Base-by-base conservation (phyloP, 192 early-diverging fungal species). In the Obelidium mucronatum region DNA sequence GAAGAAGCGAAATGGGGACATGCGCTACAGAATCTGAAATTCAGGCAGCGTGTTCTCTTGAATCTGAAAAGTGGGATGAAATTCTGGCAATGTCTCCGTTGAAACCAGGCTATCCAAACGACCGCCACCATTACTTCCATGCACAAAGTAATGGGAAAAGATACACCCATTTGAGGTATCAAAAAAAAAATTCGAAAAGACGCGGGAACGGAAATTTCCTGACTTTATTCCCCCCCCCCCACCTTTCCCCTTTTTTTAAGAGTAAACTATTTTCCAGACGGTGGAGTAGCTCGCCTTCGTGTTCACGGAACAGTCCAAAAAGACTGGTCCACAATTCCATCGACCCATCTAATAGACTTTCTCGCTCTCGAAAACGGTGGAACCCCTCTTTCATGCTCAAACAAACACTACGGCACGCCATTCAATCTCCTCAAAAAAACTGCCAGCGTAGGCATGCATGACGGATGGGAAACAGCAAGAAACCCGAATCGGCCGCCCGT, bases 381-480 rank as follows among this genome's bases (percentile, higher is more conserved):
- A 24, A 66, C 19, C 44, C n/a, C 28, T 31, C 28, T 36, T 75
- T 58, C 73, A 13, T 24, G 6, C 11, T 51, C 40, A 22, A 92
- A 98, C 83, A 89, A 93, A 54, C 94, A 96, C 80, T 96, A 92
- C 78, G 93, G 93, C 56, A 87, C 87, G 72, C 90, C 89, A 13
- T 90, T 90, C 71, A 93, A 94, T 77, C 75, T 98, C 56, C 76
- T 98, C 53, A 85, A 93, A 42, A 91, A 92, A 28, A 91, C 92
- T 4, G 91, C 94, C 73, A 93, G 93, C 31, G 85, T 82, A 53
- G 91, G 91, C 53, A 95, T 95, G 94, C 89, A 89, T 48, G 95
- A 95, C 69, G 96, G 96, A 36, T 98, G 96, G 96, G 95, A 98
- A 80, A 98, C 55, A 34, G 95, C 93, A 37, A 90, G 96, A 66